phyloP scores from a whole-genome alignment of 441 rosid species.

The Capsella rubella region DNA sequence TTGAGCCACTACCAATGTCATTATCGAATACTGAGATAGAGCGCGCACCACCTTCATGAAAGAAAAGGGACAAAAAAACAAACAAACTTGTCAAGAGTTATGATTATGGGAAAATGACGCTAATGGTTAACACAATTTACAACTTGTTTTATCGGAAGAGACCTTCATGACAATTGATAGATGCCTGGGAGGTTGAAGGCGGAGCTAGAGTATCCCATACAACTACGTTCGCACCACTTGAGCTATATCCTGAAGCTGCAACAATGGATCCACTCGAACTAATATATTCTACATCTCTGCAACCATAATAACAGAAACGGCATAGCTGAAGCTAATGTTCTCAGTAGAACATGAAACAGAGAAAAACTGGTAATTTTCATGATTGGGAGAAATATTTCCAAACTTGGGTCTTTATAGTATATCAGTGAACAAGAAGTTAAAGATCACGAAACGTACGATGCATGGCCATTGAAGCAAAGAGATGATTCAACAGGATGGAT shows the following conservation, averaged over 20 bases:
- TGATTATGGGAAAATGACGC: background rate
- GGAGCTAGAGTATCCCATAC: slow-evolving; percentile 99
- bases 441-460: slow-evolving; percentile 67
- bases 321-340: slow-evolving; percentile 5
- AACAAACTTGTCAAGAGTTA: slow-evolving; percentile 27
- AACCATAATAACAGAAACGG: slow-evolving; percentile 40
- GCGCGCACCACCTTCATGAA: slow-evolving; percentile 83
- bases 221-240: slow-evolving; percentile 86
- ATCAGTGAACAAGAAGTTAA: slow-evolving; percentile 9
- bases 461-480: slow-evolving; percentile 86
- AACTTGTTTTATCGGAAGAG: slow-evolving; percentile 26
- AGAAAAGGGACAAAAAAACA: slow-evolving; percentile 16
- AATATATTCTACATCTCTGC: slow-evolving; percentile 86
- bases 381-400: slow-evolving; percentile 1
- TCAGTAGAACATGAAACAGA: slow-evolving; percentile 1
- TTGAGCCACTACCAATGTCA: slow-evolving; percentile 87
- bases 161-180: slow-evolving; percentile 94
- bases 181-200: slow-evolving; percentile 86
- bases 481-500: slow-evolving; percentile 84
- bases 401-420: slow-evolving; percentile 10
- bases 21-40: slow-evolving; percentile 91
- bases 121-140: slow-evolving; percentile 12
- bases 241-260: slow-evolving; percentile 86
- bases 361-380: slow-evolving; percentile 1
- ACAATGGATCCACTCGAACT: slow-evolving; percentile 94